phyloP scores from a whole-genome alignment of 1,139 yeast genomes.

The Candida albicans region DNA sequence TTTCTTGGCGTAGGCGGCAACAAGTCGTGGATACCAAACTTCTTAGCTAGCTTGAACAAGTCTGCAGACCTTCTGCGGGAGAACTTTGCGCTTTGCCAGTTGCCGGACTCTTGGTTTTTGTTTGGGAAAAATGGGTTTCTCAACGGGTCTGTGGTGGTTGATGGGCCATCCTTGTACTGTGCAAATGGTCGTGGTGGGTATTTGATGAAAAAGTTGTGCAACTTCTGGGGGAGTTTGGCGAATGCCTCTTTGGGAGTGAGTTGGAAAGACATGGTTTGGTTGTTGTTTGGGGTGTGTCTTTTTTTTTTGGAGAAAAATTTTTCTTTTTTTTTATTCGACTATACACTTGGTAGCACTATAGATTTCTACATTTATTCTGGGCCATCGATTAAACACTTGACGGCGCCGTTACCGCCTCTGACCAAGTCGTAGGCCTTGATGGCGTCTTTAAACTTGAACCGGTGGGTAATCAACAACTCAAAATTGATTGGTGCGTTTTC shows the following conservation, averaged over 20 bases:
- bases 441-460: slow-evolving; percentile 72
- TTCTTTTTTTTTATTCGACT: neutral
- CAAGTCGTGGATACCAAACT: slow-evolving; percentile 75
- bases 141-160: slow-evolving; percentile 61
- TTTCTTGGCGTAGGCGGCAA: slow-evolving; percentile 75
- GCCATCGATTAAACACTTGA: slow-evolving; percentile 49
- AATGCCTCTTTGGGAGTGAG: slow-evolving; percentile 44
- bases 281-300: neutral
- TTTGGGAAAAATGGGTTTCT: slow-evolving; percentile 90
- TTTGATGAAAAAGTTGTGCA: slow-evolving; percentile 74
- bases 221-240: slow-evolving; percentile 64
- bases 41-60: slow-evolving; percentile 77
- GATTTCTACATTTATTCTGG: slow-evolving; percentile 23
- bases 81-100: slow-evolving; percentile 74
- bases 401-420: slow-evolving; percentile 45
- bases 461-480: slow-evolving; percentile 71
- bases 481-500: slow-evolving; percentile 45
- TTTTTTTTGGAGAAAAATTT: neutral
- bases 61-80: slow-evolving; percentile 86
- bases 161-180: slow-evolving; percentile 63
- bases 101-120: slow-evolving; percentile 77
- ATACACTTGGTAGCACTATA: neutral
- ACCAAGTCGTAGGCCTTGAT: slow-evolving; percentile 77
- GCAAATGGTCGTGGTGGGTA: slow-evolving; percentile 86
- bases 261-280: slow-evolving; percentile 1